Conservation (phyloP, 2,329 filamentous ascomycete species). For the Cladosporium velox region DNA sequence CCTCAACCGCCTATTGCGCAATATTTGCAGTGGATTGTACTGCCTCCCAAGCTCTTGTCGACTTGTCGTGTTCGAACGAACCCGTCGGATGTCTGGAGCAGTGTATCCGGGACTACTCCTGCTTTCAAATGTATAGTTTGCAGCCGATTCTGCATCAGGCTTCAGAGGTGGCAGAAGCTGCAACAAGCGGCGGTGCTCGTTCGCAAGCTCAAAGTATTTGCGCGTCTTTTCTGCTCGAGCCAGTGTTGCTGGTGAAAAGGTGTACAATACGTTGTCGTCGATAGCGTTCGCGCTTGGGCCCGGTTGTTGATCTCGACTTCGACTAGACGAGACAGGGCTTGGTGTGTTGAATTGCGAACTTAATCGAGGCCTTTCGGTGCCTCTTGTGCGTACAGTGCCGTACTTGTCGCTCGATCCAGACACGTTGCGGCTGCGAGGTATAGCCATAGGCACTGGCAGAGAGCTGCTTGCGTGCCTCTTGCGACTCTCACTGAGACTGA, state of each 20-base stretch:
- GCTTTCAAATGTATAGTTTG: constrained; percentile 43
- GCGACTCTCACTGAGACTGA: constrained; percentile 82
- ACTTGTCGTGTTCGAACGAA: constrained; percentile 36
- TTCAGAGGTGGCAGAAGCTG: constrained; percentile 75
- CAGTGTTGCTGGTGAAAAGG: constrained; percentile 77
- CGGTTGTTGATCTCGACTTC: constrained; percentile 9
- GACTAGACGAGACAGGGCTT: constrained; percentile 8
- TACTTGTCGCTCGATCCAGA: constrained; percentile 25
- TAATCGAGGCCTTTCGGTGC: constrained; percentile 26
- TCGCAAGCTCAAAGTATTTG: constrained; percentile 79
- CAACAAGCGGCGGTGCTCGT: constrained; percentile 80
- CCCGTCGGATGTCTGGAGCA: constrained; percentile 42
- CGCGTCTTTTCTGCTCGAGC: constrained; percentile 82
- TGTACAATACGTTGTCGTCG: constrained; percentile 55
- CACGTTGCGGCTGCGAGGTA: constrained; percentile 9
- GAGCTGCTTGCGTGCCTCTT: constrained; percentile 63
- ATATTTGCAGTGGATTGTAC: constrained; percentile 91
- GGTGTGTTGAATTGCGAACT: constrained; percentile 7
- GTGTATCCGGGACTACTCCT: constrained; percentile 45
- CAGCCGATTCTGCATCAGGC: constrained; percentile 44
- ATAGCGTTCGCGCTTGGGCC: background rate
- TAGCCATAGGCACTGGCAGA: constrained; percentile 49
- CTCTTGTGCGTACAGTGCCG: constrained; percentile 30
- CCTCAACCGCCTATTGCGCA: constrained; percentile 85
- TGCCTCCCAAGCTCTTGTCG: constrained; percentile 59